A percentile compares a stretch with the other conserved stretches of the same genome.
Evolutionary conservation across 2,329 filamentous ascomycete genomes (phyloP).

Genomic region (Trichoderma breve): DNA sequence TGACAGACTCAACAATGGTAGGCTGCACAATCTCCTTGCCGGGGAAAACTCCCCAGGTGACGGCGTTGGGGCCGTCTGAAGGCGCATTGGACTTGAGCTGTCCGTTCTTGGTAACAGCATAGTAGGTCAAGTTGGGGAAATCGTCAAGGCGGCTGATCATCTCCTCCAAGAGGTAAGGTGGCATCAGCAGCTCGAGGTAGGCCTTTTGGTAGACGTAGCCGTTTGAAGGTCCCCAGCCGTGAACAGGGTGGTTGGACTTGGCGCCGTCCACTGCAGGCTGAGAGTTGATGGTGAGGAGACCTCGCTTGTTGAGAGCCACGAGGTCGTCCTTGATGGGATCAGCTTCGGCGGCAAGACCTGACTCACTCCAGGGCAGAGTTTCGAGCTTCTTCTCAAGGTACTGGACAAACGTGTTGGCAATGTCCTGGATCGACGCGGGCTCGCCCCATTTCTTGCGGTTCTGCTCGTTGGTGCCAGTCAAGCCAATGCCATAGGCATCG

Average conservation of each 20-base stretch:
- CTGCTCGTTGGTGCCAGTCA: constrained; percentile 93
- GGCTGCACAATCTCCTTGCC: constrained; percentile 99
- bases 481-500: constrained; percentile 87
- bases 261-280: constrained; percentile 91
- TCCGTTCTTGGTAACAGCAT: constrained; percentile 83
- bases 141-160: constrained; percentile 74
- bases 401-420: constrained; percentile 78
- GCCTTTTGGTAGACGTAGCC: constrained; percentile 99
- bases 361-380: constrained; percentile 90
- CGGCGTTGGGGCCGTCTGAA: constrained; percentile 88
- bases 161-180: constrained; percentile 73
- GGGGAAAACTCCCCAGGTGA: constrained; percentile 98
- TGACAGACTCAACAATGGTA: constrained; percentile 97
- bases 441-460: constrained; percentile 95
- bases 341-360: constrained; percentile 79
- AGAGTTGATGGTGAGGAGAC: constrained; percentile 93
- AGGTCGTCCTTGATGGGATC: constrained; percentile 74
- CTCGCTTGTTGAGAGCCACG: constrained; percentile 77
- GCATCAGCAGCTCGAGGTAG: constrained; percentile 87
- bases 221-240: constrained; percentile 92
- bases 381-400: constrained; percentile 81
- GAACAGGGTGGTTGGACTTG: constrained; percentile 80
- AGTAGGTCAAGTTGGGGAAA: constrained; percentile 85
- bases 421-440: constrained; percentile 73
- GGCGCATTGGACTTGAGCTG: constrained; percentile 81